These are phyloP conservation scores for Colletotrichum lindemuthianum DNA, from an alignment of 2,329 filamentous ascomycete species.

Conservation along the genomic window DNA sequence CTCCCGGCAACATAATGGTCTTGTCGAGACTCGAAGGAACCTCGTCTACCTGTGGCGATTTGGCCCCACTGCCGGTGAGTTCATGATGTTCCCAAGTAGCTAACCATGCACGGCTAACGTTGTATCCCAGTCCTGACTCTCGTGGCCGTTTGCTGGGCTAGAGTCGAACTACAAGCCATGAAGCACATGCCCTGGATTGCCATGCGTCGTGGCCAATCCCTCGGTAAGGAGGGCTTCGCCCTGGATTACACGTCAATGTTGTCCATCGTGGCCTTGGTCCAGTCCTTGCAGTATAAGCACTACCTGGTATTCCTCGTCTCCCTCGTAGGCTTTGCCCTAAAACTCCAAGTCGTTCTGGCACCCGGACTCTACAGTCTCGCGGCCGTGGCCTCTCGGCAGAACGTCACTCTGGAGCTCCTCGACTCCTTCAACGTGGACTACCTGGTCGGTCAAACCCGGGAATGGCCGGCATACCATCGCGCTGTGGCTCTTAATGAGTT, in stretches of 20 bases:
- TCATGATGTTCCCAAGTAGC: neutral
- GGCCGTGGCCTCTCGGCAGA: neutral
- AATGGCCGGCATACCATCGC: constrained; percentile 1
- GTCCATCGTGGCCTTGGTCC: neutral
- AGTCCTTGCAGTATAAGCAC: constrained; percentile 7
- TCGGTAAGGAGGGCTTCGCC: neutral
- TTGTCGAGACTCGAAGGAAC: constrained; percentile 9
- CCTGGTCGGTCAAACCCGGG: neutral
- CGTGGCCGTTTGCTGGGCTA: constrained; percentile 11
- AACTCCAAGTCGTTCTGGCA: constrained; percentile 10
- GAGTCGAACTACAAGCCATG: constrained; percentile 23
- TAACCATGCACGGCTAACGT: neutral
- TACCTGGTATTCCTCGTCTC: constrained; percentile 6
- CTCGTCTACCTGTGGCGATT: constrained; percentile 16
- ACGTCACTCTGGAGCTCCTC: neutral
- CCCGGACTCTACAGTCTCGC: constrained; percentile 17
- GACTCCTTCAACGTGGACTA: constrained; percentile 13
- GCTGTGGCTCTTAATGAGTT: constrained; percentile 1
- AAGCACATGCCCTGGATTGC: constrained; percentile 25
- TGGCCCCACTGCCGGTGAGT: constrained; percentile 19
- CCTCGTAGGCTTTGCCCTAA: neutral
- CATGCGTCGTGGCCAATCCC: neutral
- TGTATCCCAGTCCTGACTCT: neutral
- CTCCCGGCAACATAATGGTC: neutral
- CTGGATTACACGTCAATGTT: constrained; percentile 18